Base-by-base conservation (phyloP, 768 basidiomycete species). In the Naganishia friedmannii region DNA sequence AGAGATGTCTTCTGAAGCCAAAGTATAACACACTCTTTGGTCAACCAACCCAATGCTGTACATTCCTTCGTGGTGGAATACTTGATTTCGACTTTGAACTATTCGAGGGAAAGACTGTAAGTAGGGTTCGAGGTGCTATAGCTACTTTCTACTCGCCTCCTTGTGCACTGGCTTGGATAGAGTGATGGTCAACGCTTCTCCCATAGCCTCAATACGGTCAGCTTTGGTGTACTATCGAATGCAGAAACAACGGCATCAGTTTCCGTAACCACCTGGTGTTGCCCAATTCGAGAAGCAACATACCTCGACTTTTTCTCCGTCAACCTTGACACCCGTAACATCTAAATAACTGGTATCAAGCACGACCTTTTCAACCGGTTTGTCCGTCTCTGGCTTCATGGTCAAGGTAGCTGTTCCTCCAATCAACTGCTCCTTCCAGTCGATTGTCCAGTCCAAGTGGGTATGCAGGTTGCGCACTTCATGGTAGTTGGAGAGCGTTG, bases 31-130 rank as follows among this genome's bases (percentile, higher is more conserved):
- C 78, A 91, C 88, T 89, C 87, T 77, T 91, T 89, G 26, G 86
- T 88, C 12, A 95, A 84, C 92, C 92, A 97, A 70, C 93, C 91
- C 17, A 97, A 81, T 0, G 93, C 92, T 0, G 88, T 88, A 77
- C 87, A 88, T 10, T 85, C 83, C 68, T 86, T 82, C 3, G 90
- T 92, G 1, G 93, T 95, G 65, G 83, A 81, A 79, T 95, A 95
- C 28, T 79, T 76, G 70, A 92, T 83, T 32, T 80, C 83, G 51
- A 92, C 78, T 1, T 81, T 78, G 12, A 83, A 70, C 13, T 73
- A 76, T n/a, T 84, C 81, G 21, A 34, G 29, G 28, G 37, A 23
- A 31, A 53, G 32, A 28, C 21, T 26, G 31, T 32, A 15, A 21
- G 34, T 66, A 6, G 12, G 2, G 3, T 39, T 31, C 26, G 28